Percentiles rank a stretch among this genome's conserved stretches.
These are phyloP conservation scores for Backusella tuberculispora DNA, from an alignment of 192 early-diverging fungal genomes.

Conservation along the genomic window DNA sequence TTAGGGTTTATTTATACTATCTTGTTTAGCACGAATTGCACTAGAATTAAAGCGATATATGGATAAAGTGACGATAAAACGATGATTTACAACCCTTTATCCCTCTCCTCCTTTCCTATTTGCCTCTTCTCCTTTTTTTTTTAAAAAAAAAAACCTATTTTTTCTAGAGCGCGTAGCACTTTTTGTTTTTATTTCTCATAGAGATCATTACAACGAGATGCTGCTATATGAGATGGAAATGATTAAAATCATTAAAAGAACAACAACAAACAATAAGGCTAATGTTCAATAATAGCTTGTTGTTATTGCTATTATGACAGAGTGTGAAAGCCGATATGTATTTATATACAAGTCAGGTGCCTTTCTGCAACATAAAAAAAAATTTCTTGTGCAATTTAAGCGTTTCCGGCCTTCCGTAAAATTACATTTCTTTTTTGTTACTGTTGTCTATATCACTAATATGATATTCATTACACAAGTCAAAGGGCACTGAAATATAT, in stretches of 20 bases:
- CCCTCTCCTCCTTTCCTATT: background rate
- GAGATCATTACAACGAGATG: background rate
- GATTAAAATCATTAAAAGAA: background rate
- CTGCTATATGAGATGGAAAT: background rate
- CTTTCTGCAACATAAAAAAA: no score
- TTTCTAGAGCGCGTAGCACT: conserved; percentile 5
- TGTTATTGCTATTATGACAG: background rate
- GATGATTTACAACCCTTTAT: background rate
- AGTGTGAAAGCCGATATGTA: background rate
- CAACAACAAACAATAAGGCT: background rate
- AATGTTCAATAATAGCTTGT: background rate
- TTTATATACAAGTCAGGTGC: no score
- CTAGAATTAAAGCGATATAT: background rate
- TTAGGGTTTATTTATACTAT: background rate
- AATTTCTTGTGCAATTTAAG: no score
- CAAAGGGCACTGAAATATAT: no score
- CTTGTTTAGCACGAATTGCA: background rate
- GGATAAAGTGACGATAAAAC: conserved; percentile 1
- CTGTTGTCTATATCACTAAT: no score
- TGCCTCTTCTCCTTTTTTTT: conserved; percentile 10
- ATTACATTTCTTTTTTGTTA: no score
- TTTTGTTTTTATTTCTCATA: background rate
- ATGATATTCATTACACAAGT: no score
- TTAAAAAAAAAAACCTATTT: background rate
- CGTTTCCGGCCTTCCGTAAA: no score